Evolutionary conservation across 306 rosid genomes (phyloP), one percentile per base, ranked within the genome.

Genomic region (Pachyrhizus erosus): DNA sequence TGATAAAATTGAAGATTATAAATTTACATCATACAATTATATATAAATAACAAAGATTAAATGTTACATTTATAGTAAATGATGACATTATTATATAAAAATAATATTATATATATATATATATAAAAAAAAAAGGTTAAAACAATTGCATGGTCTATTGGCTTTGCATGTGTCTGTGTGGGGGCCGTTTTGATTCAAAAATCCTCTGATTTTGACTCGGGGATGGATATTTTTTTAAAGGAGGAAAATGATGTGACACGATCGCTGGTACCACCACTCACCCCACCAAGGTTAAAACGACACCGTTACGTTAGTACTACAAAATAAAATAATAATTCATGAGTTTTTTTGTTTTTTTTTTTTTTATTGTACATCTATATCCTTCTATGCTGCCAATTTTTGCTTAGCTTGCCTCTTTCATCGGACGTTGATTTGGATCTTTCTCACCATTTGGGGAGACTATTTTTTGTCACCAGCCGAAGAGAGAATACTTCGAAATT

Each of bases 111-210:
- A 27, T 34, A 34, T 12, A 14, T 46, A 46, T 17, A 7, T 51
- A 0, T 26, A 5, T 1, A 61, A 61, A n/a, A n/a, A n/a, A n/a
- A n/a, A n/a, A n/a, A n/a, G 9, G 42, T 37, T 37, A 9, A 37
- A 37, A 37, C 10, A 61, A 26, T 27, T 26, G 68, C 37, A 61
- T 27, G 66, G 20, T 27, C 10, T 26, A 58, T 23, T 26, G 20
- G 5, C 10, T 27, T 27, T 62, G 69, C 69, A 62, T 62, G 69
- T 62, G 69, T 62, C 1, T 29, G 34, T 29, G 34, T 62, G 69
- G 69, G 69, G 18, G 1, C 69, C 69, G 39, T 29, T 62, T 62
- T 27, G 69, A 62, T 62, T 27, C 69, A 18, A 62, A 61, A 62
- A 62, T 62, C 69, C 40, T 0, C 0, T 62, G 69, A 62, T 62